A percentile compares a stretch with the other conserved stretches of the same genome.
phyloP scores from a whole-genome alignment of 2,329 filamentous ascomycete genomes.

The Parafenestella ontariensis region DNA sequence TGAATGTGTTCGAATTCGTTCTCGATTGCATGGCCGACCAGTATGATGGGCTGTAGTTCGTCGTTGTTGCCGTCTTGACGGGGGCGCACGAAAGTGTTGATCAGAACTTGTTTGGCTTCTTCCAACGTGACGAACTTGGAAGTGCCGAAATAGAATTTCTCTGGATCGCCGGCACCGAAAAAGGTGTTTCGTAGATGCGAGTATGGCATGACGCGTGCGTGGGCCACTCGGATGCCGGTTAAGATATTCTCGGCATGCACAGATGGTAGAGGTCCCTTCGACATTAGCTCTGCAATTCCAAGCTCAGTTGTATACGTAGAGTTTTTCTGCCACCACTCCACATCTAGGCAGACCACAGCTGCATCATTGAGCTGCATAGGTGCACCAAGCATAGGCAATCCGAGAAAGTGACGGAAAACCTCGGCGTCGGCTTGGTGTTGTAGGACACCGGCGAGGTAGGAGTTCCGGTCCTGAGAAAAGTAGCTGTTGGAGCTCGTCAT shows the following conservation, averaged over 20 bases:
- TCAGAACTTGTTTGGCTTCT: conserved; percentile 8
- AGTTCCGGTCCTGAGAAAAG: neutral
- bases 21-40: conserved; percentile 22
- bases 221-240: conserved; percentile 9
- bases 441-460: neutral
- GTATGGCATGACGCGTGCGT: conserved; percentile 17
- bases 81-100: conserved; percentile 13
- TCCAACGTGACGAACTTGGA: conserved; percentile 17
- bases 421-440: neutral
- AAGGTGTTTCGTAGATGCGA: conserved; percentile 22
- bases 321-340: conserved; percentile 24
- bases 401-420: conserved; percentile 14
- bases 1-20: conserved; percentile 19
- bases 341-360: conserved; percentile 13
- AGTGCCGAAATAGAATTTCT: conserved; percentile 20
- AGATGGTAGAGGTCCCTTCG: neutral
- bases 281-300: conserved; percentile 19
- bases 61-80: neutral
- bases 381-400: conserved; percentile 3
- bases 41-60: conserved; percentile 23
- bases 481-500: neutral
- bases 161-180: conserved; percentile 15
- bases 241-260: conserved; percentile 18
- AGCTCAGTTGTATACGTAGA: conserved; percentile 25
- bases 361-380: neutral